Percentiles rank a stretch among this genome's conserved stretches.
phyloP scores from a whole-genome alignment of 164 flowering plant genomes.

The Liriodendron chinense region DNA sequence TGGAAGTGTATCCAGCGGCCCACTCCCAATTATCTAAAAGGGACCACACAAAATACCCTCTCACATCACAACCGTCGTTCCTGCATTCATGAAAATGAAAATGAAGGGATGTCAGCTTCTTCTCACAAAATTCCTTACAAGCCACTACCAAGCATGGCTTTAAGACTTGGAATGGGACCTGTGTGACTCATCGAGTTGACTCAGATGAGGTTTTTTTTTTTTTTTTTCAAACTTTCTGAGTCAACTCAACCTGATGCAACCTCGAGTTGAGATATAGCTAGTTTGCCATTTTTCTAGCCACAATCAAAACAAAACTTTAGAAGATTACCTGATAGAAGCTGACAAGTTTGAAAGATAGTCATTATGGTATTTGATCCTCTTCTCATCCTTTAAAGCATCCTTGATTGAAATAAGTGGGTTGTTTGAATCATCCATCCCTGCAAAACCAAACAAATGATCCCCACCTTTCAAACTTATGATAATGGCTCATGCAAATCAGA shows the following conservation, averaged over 20 bases:
- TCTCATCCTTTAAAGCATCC: conserved; percentile 76
- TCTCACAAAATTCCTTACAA: not conserved
- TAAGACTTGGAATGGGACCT: no score
- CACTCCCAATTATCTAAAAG: conserved; percentile 95
- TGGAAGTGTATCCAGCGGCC: conserved; percentile 77
- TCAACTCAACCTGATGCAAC: no score
- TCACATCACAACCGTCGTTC: conserved; percentile 90
- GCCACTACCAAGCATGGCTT: not conserved
- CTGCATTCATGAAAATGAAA: conserved; percentile 36
- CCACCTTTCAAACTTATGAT: not conserved
- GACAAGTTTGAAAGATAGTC: conserved; percentile 69
- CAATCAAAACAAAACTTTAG: not conserved
- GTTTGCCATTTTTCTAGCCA: not conserved
- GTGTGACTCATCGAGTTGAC: no score
- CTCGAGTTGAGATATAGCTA: not conserved
- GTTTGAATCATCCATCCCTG: conserved; percentile 96
- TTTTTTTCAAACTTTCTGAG: no score
- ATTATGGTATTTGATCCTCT: conserved; percentile 80
- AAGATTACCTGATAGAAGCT: conserved; percentile 68
- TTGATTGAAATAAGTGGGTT: conserved; percentile 40
- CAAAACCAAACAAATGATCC: conserved; percentile 8
- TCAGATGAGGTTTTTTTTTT: no score
- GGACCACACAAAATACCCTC: conserved; percentile 89
- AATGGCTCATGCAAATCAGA: not conserved
- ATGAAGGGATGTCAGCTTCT: not conserved